phyloP scores from a whole-genome alignment of 2,329 filamentous ascomycete species.

The Biscogniauxia sp. region DNA sequence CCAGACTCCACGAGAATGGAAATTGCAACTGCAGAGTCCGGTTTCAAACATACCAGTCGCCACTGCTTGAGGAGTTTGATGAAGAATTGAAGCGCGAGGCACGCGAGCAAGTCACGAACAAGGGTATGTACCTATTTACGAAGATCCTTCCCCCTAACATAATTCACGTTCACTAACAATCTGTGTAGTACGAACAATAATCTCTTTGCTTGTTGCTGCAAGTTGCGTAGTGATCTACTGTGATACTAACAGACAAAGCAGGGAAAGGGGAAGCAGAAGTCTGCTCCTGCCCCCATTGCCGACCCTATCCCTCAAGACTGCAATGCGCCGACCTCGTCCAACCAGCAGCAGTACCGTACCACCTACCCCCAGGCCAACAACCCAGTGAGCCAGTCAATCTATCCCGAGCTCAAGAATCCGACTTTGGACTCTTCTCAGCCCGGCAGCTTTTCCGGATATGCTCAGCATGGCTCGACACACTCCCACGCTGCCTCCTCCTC shows the following conservation, averaged over 20 bases:
- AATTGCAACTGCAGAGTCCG: conserved; percentile 34
- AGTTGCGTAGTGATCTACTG: too few species aligned
- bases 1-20: conserved; percentile 33
- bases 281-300: background rate
- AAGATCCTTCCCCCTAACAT: background rate
- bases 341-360: background rate
- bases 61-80: background rate
- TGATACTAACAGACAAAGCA: background rate
- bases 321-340: background rate
- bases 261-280: background rate
- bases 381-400: background rate
- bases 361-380: background rate
- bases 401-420: background rate
- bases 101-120: background rate
- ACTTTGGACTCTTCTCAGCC: background rate
- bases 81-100: conserved; percentile 1
- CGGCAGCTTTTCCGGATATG: background rate
- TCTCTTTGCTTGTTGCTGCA: background rate
- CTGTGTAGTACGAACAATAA: background rate
- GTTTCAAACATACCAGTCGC: conserved; percentile 32
- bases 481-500: background rate
- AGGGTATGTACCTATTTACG: background rate
- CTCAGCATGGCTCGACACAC: background rate
- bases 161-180: background rate
- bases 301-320: background rate